These are phyloP conservation scores for Solanum pimpinellifolium DNA, from an alignment of 257 asterid genomes.

Conservation along the genomic window DNA sequence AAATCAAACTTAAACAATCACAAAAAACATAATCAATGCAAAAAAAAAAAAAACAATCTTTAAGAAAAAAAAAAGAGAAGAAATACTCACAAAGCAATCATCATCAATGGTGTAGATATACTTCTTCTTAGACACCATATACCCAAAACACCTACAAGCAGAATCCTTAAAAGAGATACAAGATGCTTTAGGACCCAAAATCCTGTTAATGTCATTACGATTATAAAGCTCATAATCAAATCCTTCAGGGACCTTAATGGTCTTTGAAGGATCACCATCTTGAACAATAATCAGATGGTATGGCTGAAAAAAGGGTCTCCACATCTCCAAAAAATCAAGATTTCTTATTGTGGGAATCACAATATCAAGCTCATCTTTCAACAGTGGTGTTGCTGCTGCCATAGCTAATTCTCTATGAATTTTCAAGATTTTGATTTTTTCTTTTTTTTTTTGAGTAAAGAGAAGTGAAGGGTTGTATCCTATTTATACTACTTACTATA, in stretches of 20 bases:
- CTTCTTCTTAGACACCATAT: conserved; percentile 85
- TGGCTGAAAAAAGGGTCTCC: conserved; percentile 71
- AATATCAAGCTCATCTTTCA: conserved; percentile 68
- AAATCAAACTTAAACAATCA: not conserved
- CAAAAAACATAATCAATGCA: not conserved
- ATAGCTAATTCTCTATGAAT: not conserved
- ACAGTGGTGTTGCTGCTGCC: conserved; percentile 43
- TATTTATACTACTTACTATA: not conserved
- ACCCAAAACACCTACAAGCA: conserved; percentile 77
- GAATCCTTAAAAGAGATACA: conserved; percentile 76
- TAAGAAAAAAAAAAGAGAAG: not conserved
- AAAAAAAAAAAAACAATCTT: not conserved
- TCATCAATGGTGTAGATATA: conserved; percentile 69
- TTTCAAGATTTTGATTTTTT: not conserved
- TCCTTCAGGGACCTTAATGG: conserved; percentile 51
- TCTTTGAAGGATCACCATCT: conserved; percentile 68
- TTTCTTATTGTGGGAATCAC: conserved; percentile 72
- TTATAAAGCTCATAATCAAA: conserved; percentile 68
- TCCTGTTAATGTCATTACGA: conserved; percentile 65
- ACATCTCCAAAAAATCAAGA: conserved; percentile 75
- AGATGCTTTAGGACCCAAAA: conserved; percentile 72
- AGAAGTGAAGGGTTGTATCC: not conserved
- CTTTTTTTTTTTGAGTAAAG: not conserved
- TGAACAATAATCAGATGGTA: conserved; percentile 76
- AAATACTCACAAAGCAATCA: conserved; percentile 64